Evolutionary conservation across 805 yeast species (phyloP), one percentile per base, ranked within the genome.

Genomic region (Teunomyces barrocoloradensis): DNA sequence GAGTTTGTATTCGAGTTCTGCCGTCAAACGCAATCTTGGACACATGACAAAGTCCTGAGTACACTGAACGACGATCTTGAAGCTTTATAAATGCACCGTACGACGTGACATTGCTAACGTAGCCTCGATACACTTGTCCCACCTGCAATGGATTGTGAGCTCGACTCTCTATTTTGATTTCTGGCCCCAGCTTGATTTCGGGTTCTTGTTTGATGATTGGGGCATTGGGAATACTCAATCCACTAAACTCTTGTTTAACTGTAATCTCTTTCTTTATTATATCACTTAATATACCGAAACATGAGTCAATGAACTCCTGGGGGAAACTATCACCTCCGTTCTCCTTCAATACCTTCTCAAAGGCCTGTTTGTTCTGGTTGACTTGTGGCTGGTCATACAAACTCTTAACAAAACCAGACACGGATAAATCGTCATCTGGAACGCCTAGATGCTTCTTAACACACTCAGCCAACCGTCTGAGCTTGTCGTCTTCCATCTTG

Each of bases 31-130:
- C 71, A 28, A 91, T 72, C 37, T 82, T 85, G 0, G 96, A 88
- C 0, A 87, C 75, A 59, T 91, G 97, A 33, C 91, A 84, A 13
- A 91, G 69, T 0, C 96, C 96, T 1, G 69, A 55, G 70, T 81
- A 17, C 62, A 60, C 42, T 6, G 63, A 54, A 32, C 53, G 43
- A 32, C 58, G 57, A 44, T 53, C 48, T 25, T 58, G 46, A 44
- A 91, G 61, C 7, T 79, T 64, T 0, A 89, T 78, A 60, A 91
- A 92, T 1, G 89, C 95, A 0, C 98, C 97, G 65, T 82, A 91
- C 2, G 77, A 63, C 37, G 82, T 81, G 1, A 87, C 55, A 39
- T 78, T 80, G 41, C 72, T 73, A 2, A 92, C 85, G 21, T 53
- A 64, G 0, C 96, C 97, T 25, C 63, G 64, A 55, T 85, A 83